phyloP scores from a whole-genome alignment of 345 rosid genomes.

The Euphorbia pulcherrima region DNA sequence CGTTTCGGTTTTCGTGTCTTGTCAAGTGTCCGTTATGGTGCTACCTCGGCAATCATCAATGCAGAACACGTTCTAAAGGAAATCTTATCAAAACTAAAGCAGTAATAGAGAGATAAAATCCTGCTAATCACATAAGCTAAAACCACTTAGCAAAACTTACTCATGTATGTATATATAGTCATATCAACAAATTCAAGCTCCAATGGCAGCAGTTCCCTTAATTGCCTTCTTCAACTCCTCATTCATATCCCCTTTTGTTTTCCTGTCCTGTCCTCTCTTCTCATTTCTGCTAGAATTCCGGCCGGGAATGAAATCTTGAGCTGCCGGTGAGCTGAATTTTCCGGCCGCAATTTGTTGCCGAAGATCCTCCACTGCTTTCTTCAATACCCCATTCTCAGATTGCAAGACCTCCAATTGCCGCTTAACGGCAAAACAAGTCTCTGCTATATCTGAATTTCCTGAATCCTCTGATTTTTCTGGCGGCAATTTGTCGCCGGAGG shows the following conservation, averaged over 20 bases:
- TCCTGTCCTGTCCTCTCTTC: slow-evolving; percentile 48
- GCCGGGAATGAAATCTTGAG: slow-evolving; percentile 35
- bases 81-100: slow-evolving; percentile 4
- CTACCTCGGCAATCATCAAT: neutral
- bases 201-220: slow-evolving; percentile 39
- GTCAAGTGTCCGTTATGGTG: too few species aligned
- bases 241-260: slow-evolving; percentile 47
- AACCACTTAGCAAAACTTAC: slow-evolving; percentile 1
- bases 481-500: too few species aligned
- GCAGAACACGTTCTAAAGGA: neutral
- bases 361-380: slow-evolving; percentile 70
- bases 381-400: slow-evolving; percentile 55
- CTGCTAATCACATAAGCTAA: neutral
- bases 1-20: too few species aligned
- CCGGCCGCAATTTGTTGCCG: slow-evolving; percentile 42
- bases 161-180: neutral
- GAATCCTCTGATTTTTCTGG: slow-evolving; percentile 2
- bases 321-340: slow-evolving; percentile 17
- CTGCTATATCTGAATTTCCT: slow-evolving; percentile 41
- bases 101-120: neutral
- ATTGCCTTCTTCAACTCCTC: slow-evolving; percentile 68
- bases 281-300: slow-evolving; percentile 32
- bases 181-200: slow-evolving; percentile 28
- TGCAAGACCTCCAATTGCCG: slow-evolving; percentile 63
- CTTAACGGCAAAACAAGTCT: slow-evolving; percentile 48